These are phyloP conservation scores for Neofusicoccum ribis DNA, from an alignment of 2,329 filamentous ascomycete genomes.

Conservation along the genomic window DNA sequence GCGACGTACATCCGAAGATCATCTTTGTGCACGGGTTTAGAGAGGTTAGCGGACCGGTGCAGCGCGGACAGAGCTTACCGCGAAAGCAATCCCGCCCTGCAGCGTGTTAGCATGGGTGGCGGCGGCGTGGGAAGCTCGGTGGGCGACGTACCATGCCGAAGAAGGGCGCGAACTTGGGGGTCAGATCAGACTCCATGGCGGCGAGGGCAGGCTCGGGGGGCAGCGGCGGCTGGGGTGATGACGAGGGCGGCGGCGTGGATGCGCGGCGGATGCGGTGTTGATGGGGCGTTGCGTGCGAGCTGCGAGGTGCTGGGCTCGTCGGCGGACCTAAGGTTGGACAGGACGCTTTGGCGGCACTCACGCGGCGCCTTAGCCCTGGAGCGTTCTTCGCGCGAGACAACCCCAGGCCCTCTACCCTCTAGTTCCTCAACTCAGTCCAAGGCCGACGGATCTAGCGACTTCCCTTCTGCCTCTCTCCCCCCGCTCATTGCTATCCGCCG, in stretches of 20 bases:
- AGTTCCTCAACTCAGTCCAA: slow-evolving; percentile 10
- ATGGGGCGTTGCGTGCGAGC: neutral
- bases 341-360: slow-evolving; percentile 18
- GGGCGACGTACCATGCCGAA: slow-evolving; percentile 73
- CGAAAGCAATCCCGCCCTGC: slow-evolving; percentile 74
- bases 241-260: neutral
- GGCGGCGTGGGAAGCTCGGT: neutral
- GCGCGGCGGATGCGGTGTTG: neutral
- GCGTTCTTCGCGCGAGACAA: slow-evolving; percentile 18
- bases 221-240: neutral
- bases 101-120: slow-evolving; percentile 35
- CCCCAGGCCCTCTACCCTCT: slow-evolving; percentile 17
- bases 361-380: slow-evolving; percentile 16
- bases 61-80: slow-evolving; percentile 45
- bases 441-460: slow-evolving; percentile 7
- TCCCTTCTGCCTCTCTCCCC: neutral
- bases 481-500: slow-evolving; percentile 6
- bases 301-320: neutral
- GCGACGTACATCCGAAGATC: slow-evolving; percentile 74
- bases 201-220: neutral
- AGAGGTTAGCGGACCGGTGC: slow-evolving; percentile 24
- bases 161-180: slow-evolving; percentile 84
- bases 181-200: slow-evolving; percentile 51
- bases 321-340: slow-evolving; percentile 1
- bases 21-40: slow-evolving; percentile 49